Evolutionary conservation across 345 rosid species (phyloP).

Genomic region (Pugionium dolabratum): DNA sequence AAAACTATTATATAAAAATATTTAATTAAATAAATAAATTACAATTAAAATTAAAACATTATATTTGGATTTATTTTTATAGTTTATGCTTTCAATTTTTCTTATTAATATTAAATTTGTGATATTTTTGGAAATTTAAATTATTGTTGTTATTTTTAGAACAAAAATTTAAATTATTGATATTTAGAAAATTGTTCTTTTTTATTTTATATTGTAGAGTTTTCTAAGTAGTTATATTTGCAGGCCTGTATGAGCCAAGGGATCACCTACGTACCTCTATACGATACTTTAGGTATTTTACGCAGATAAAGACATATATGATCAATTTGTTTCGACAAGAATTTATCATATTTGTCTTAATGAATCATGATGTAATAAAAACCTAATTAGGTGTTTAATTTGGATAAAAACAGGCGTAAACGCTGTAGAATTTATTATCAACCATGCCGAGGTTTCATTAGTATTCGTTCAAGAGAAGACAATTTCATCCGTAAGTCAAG

Average conservation of each 20-base stretch:
- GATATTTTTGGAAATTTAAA: too few relatives aligned
- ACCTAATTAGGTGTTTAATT: not conserved
- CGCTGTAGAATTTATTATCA: slow-evolving; percentile 90
- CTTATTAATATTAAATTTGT: too few relatives aligned
- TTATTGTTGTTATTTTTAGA: too few relatives aligned
- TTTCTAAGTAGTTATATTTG: slow-evolving; percentile 17
- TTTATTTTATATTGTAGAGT: not conserved
- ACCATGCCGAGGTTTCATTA: slow-evolving; percentile 86
- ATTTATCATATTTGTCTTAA: not conserved
- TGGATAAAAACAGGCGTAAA: slow-evolving; percentile 60
- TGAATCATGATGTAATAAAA: not conserved
- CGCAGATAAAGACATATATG: slow-evolving; percentile 46
- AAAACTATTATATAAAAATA: too few relatives aligned
- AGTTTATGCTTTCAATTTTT: not conserved
- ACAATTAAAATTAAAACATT: too few relatives aligned
- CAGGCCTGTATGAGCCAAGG: slow-evolving; percentile 88
- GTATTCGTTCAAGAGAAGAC: slow-evolving; percentile 80
- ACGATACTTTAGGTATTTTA: slow-evolving; percentile 78
- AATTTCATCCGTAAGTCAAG: slow-evolving; percentile 63
- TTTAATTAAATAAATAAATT: too few relatives aligned
- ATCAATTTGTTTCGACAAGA: slow-evolving; percentile 42
- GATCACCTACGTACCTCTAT: slow-evolving; percentile 75
- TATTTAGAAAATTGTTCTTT: too few relatives aligned
- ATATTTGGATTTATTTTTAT: too few relatives aligned
- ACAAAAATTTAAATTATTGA: too few relatives aligned